Base-by-base conservation (phyloP, 2,329 filamentous ascomycete genomes). In the Fusarium globosum region DNA sequence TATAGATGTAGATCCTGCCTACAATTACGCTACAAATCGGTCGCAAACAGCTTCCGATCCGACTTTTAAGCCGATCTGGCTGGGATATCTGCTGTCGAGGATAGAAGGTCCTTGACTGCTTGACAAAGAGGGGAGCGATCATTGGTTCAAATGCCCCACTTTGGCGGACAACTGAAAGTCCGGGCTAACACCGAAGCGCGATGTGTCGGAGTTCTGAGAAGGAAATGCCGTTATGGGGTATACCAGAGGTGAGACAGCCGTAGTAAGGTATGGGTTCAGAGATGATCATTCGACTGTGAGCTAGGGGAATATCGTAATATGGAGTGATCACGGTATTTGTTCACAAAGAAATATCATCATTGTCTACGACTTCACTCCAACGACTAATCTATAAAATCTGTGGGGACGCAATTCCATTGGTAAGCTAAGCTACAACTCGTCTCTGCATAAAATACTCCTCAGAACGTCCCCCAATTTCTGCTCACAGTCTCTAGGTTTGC, bases 1-100 rank as follows among this genome's bases (percentile, higher is more conserved):
- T 23, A 51, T 35, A 33, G 3, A 7, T 10, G 2, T 10, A 10
- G 6, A 23, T 11, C 6, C 21, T 6, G 11, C 15, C 6, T 21
- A 0, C 3, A 15, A 21, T 0, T 11, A 3, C 1, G 3, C 9
- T 3, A 15, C 2, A 48, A 1, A n/a, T 8, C 45, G 45, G 26
- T 10, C 13, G 14, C 2, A 12, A 30, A n/a, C 5, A 30, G 4
- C 14, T 6, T 30, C 26, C 26, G 20, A 8, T 30, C 45, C 45
- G 45, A 30, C 11, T 0, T 16, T 30, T 2, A 12, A 6, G 6
- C 4, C 12, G 3, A 14, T 10, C 11, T 51, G 48, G 4, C 8
- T 51, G 8, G 16, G 16, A 4, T 11, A 7, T 2, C 8, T 20
- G 2, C 8, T 11, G 30, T 20, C 30, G n/a, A 51, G 30, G n/a